Evolutionary conservation across 1,139 yeast genomes (phyloP).

Genomic region (Taiozyma onychis): DNA sequence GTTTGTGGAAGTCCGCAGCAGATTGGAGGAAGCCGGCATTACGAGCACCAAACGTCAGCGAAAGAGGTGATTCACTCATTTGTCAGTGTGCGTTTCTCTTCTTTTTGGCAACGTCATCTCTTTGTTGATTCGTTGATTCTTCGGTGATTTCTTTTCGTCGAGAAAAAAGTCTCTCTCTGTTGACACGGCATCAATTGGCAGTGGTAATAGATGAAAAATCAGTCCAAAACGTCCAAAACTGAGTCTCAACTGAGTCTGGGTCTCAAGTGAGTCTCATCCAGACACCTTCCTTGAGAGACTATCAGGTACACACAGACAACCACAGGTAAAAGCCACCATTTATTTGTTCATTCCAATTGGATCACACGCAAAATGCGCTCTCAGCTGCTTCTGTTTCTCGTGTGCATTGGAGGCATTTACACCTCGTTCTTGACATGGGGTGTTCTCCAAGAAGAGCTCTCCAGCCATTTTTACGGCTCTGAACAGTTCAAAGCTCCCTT

Average conservation of each 20-base stretch:
- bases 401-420: conserved; percentile 72
- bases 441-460: conserved; percentile 79
- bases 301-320: too few species aligned
- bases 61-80: conserved; percentile 29
- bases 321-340: too few species aligned
- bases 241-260: too few species aligned
- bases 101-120: too few species aligned
- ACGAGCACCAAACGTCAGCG: conserved; percentile 42
- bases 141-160: neutral
- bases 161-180: neutral
- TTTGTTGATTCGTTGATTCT: too few species aligned
- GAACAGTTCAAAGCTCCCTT: conserved; percentile 68
- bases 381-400: conserved; percentile 27
- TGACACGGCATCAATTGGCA: neutral
- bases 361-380: neutral
- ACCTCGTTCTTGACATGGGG: conserved; percentile 90
- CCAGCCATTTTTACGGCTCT: conserved; percentile 47
- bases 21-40: conserved; percentile 44
- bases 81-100: neutral
- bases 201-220: neutral
- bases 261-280: too few species aligned
- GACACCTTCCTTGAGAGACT: too few species aligned
- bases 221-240: too few species aligned
- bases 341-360: too few species aligned
- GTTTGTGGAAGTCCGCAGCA: conserved; percentile 43